Evolutionary conservation across 441 rosid genomes (phyloP).

Genomic region (Bocquillonia castaneifolia): DNA sequence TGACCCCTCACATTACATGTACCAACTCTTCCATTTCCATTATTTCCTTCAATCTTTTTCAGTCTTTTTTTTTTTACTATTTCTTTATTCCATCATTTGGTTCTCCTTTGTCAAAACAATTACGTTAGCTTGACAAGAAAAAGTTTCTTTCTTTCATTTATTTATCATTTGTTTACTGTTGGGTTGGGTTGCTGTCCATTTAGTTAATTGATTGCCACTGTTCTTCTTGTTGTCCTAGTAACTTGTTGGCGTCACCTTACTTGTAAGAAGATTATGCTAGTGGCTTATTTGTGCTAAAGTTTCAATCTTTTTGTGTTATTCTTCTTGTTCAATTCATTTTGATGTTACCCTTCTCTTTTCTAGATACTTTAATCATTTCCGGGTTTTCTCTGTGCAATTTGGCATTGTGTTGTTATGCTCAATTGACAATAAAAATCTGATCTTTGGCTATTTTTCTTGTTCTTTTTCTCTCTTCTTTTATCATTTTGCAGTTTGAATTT

Average conservation of each 20-base stretch:
- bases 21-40: too few relatives aligned
- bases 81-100: background rate
- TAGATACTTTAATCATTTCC: background rate
- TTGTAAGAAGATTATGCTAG: too few relatives aligned
- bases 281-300: too few relatives aligned
- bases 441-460: background rate
- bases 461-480: background rate
- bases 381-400: too few relatives aligned
- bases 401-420: too few relatives aligned
- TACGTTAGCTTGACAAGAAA: background rate
- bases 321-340: constrained; percentile 15
- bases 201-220: constrained; percentile 10
- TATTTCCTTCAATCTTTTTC: too few relatives aligned
- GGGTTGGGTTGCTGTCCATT: constrained; percentile 8
- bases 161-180: background rate
- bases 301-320: too few relatives aligned
- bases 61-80: background rate
- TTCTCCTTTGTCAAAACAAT: constrained; percentile 1
- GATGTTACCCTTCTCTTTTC: constrained; percentile 13
- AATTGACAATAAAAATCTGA: background rate
- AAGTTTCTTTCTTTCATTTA: too few relatives aligned
- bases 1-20: too few relatives aligned
- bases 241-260: too few relatives aligned
- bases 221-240: too few relatives aligned
- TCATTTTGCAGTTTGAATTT: background rate